Conservation (phyloP, 805 yeast genomes). For the Saccharomycopsis oosterbeekiorum region DNA sequence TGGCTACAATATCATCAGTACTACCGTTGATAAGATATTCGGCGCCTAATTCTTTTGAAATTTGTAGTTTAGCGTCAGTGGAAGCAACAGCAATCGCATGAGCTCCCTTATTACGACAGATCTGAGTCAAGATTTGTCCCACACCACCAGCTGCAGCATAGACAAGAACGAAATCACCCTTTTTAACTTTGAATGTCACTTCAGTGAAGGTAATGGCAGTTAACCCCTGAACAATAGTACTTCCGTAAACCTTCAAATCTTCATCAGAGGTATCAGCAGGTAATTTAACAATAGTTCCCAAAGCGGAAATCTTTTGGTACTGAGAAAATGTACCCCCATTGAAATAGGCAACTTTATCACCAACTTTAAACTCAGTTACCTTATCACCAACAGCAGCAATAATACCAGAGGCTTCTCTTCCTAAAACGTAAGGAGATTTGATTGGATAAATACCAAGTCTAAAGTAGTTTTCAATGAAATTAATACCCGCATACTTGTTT, state of each 20-base stretch:
- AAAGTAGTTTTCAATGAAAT: constrained; percentile 76
- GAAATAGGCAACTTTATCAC: constrained; percentile 61
- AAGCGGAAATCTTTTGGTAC: constrained; percentile 43
- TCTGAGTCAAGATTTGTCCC: constrained; percentile 62
- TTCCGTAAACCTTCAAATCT: constrained; percentile 46
- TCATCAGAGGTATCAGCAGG: constrained; percentile 40
- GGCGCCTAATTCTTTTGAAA: constrained; percentile 70
- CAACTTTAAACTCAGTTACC: constrained; percentile 47
- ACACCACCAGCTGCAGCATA: constrained; percentile 98
- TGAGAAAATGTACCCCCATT: constrained; percentile 57
- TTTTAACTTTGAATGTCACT: constrained; percentile 56
- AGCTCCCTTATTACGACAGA: constrained; percentile 57
- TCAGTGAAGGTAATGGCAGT: constrained; percentile 66
- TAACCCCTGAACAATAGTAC: constrained; percentile 57
- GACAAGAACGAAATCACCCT: constrained; percentile 63
- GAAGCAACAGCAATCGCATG: constrained; percentile 82
- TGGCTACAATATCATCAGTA: constrained; percentile 45
- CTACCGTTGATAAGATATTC: constrained; percentile 51
- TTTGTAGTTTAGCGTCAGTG: constrained; percentile 53
- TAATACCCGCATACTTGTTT: constrained; percentile 70
- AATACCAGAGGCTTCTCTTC: constrained; percentile 66
- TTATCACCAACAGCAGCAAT: constrained; percentile 54
- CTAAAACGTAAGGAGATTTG: constrained; percentile 51
- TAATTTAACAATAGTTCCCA: constrained; percentile 36
- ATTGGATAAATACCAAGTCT: constrained; percentile 68